Evolutionary conservation across 1,284 basidiomycete genomes (phyloP).

Genomic region (Leccinum pachyderme): DNA sequence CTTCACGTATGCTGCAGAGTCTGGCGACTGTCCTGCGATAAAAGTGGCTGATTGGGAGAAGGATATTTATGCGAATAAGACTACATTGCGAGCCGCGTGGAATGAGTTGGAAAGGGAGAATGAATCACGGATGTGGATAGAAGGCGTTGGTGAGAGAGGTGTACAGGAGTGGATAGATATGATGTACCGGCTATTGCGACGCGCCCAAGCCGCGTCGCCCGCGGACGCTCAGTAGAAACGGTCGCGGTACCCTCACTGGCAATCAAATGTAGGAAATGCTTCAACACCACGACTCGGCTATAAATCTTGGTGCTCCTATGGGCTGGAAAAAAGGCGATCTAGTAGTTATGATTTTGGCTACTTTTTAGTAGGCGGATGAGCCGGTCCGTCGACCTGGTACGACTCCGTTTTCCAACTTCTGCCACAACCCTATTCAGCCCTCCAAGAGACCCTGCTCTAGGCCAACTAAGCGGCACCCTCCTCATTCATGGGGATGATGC

Average conservation of each 20-base stretch:
- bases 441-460: slow-evolving; percentile 20
- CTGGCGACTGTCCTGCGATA: slow-evolving; percentile 32
- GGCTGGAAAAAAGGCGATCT: no score
- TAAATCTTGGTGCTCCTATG: no score
- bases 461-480: slow-evolving; percentile 30
- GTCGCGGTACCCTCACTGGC: no score
- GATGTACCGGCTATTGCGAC: slow-evolving; percentile 46
- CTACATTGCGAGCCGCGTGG: slow-evolving; percentile 55
- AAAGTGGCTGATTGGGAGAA: slow-evolving; percentile 55
- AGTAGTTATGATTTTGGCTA: no score
- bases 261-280: no score
- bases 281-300: no score
- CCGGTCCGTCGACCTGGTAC: not conserved
- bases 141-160: slow-evolving; percentile 56
- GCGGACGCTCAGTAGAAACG: no score
- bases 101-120: slow-evolving; percentile 52
- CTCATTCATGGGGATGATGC: slow-evolving; percentile 31
- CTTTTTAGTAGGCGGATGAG: no score
- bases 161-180: slow-evolving; percentile 62
- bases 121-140: slow-evolving; percentile 56
- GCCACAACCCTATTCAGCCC: slow-evolving; percentile 15
- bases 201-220: slow-evolving; percentile 25
- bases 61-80: slow-evolving; percentile 53
- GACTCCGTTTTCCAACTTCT: not conserved
- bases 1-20: slow-evolving; percentile 44